Evolutionary conservation across 106 monocot species (phyloP).

Genomic region (Dendrobium chrysotoxum): DNA sequence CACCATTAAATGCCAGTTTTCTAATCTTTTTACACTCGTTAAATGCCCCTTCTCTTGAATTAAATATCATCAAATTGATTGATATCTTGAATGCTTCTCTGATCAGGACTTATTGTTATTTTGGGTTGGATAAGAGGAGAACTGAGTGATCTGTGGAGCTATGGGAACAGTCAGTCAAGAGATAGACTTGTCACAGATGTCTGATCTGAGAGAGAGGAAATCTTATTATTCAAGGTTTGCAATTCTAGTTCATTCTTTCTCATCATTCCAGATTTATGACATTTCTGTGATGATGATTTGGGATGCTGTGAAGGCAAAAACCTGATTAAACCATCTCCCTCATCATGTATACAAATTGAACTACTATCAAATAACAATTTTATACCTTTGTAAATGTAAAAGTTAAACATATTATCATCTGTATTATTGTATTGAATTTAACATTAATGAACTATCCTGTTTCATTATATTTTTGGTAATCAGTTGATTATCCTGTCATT

Average conservation of each 20-base stretch:
- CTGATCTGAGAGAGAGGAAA: background rate
- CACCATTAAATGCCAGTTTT: background rate
- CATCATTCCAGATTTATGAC: background rate
- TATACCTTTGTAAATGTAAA: background rate
- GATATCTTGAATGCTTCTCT: background rate
- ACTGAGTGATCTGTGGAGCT: conserved; percentile 70
- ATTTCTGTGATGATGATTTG: background rate
- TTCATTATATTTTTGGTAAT: too few relatives aligned
- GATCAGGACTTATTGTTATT: conserved; percentile 61
- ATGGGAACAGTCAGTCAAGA: conserved; percentile 29
- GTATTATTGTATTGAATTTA: too few relatives aligned
- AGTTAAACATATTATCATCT: background rate
- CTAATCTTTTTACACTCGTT: background rate
- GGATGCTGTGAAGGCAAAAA: background rate
- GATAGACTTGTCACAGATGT: background rate
- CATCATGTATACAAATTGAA: background rate
- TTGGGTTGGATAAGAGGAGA: conserved; percentile 86
- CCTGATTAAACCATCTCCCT: background rate
- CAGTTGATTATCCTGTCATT: too few relatives aligned
- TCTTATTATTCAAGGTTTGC: background rate
- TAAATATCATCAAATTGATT: background rate
- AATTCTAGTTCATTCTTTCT: background rate
- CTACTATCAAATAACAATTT: background rate
- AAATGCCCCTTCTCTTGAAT: background rate
- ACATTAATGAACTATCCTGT: too few relatives aligned